Evolutionary conservation across 257 asterid species (phyloP).

Genomic region (Nemophila menziesii): DNA sequence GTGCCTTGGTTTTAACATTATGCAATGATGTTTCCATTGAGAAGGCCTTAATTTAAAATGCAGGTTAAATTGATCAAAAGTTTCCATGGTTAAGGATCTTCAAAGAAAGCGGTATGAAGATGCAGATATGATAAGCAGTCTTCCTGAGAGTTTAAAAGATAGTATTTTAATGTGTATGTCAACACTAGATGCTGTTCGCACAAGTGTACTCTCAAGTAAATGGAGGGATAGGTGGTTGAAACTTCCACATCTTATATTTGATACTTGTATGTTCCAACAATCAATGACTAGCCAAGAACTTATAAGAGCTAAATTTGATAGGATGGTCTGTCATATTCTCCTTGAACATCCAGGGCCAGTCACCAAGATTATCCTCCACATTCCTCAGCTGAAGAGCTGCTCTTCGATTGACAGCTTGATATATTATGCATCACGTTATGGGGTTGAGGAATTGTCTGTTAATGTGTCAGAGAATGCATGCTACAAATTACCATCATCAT

Average conservation of each 20-base stretch:
- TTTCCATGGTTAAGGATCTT: neutral
- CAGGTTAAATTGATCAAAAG: no score
- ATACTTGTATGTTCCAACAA: neutral
- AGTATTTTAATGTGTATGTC: conserved; percentile 8
- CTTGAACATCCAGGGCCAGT: conserved; percentile 12
- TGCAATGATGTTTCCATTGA: no score
- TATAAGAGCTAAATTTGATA: no score
- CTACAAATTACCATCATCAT: conserved; percentile 11
- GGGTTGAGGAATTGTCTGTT: conserved; percentile 5
- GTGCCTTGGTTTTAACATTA: no score
- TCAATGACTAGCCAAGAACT: neutral
- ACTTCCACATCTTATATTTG: conserved; percentile 4
- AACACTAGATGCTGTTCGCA: conserved; percentile 18
- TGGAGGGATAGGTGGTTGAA: conserved; percentile 18
- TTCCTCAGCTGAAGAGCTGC: conserved; percentile 7
- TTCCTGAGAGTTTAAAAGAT: conserved; percentile 12
- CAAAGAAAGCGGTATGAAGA: neutral
- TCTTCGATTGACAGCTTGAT: conserved; percentile 11
- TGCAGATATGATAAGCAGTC: conserved; percentile 9
- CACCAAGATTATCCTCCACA: conserved; percentile 9
- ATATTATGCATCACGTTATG: conserved; percentile 6
- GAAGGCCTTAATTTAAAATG: no score
- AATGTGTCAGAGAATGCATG: neutral
- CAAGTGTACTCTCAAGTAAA: conserved; percentile 11
- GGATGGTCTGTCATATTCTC: conserved; percentile 3